Percentiles rank a stretch among this genome's conserved stretches.
Evolutionary conservation across 2,329 filamentous ascomycete species (phyloP).

Genomic region (Fusarium pseudocircinatum): DNA sequence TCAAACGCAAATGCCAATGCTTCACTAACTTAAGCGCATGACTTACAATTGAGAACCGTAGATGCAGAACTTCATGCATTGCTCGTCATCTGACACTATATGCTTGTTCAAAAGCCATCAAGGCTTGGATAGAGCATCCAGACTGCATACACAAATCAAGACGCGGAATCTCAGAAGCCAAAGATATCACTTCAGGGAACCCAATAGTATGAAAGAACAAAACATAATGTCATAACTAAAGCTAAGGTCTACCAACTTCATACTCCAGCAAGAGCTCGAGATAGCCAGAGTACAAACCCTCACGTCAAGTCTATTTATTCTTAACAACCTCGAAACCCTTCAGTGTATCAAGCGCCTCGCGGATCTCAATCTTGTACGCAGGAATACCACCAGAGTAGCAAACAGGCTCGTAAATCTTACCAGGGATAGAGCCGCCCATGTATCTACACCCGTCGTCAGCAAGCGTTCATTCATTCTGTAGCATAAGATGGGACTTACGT

Average conservation of each 20-base stretch:
- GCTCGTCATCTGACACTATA: too few species aligned
- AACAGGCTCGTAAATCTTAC: conserved; percentile 62
- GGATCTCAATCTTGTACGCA: conserved; percentile 44
- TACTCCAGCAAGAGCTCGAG: not conserved
- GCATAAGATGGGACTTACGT: not conserved
- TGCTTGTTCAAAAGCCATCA: too few species aligned
- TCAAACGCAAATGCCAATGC: not conserved
- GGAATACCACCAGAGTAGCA: conserved; percentile 57
- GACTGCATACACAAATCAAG: too few species aligned
- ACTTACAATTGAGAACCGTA: rapidly evolving
- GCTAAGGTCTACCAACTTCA: not conserved
- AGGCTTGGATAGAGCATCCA: too few species aligned
- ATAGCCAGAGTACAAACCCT: not conserved
- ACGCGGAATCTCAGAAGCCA: not conserved
- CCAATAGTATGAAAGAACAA: not conserved
- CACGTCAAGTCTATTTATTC: not conserved
- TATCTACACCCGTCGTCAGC: conserved; percentile 54
- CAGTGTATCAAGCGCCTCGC: conserved; percentile 28
- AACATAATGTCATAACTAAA: not conserved
- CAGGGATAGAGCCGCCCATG: conserved; percentile 65
- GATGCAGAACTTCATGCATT: rapidly evolving
- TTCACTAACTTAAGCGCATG: rapidly evolving
- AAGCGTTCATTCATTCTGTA: too few species aligned
- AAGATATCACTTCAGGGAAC: not conserved
- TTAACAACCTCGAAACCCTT: conserved; percentile 38